Evolutionary conservation across 2,329 filamentous ascomycete genomes (phyloP).

Genomic region (Beauveria brongniartii): DNA sequence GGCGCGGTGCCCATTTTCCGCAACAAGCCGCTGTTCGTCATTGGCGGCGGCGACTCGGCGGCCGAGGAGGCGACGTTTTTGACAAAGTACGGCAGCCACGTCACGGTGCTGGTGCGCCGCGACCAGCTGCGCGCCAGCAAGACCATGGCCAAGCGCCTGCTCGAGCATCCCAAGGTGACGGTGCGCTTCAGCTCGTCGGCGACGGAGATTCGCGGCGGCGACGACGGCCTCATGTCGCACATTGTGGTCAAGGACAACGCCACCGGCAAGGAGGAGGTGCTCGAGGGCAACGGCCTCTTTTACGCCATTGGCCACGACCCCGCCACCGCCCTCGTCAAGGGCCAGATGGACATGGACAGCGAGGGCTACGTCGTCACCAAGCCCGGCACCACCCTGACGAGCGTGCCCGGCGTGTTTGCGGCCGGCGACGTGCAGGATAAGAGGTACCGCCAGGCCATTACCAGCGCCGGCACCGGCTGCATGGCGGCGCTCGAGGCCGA

Average conservation of each 20-base stretch:
- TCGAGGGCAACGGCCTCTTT: slow-evolving; percentile 88
- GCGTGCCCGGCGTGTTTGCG: slow-evolving; percentile 85
- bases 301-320: slow-evolving; percentile 97
- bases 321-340: slow-evolving; percentile 83
- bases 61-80: slow-evolving; percentile 97
- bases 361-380: slow-evolving; percentile 89
- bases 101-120: slow-evolving; percentile 84
- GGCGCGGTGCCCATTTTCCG: slow-evolving; percentile 96
- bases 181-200: slow-evolving; percentile 80
- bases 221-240: slow-evolving; percentile 80
- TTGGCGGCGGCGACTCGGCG: slow-evolving; percentile 92
- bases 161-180: slow-evolving; percentile 80
- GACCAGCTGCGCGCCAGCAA: slow-evolving; percentile 81
- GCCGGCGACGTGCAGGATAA: slow-evolving; percentile 98
- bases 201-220: slow-evolving; percentile 76
- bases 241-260: slow-evolving; percentile 73
- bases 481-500: slow-evolving; percentile 94
- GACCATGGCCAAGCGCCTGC: slow-evolving; percentile 82
- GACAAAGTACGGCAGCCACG: slow-evolving; percentile 93
- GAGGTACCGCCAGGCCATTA: slow-evolving; percentile 94
- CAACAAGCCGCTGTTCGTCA: slow-evolving; percentile 90
- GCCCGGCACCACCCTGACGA: slow-evolving; percentile 83
- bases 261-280: slow-evolving; percentile 69
- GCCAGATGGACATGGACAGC: slow-evolving; percentile 76
- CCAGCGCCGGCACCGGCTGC: slow-evolving; percentile 91